Percentiles rank a stretch among this genome's conserved stretches.
These are phyloP conservation scores for Exophiala spinifera DNA, from an alignment of 2,329 filamentous ascomycete genomes.

Conservation along the genomic window DNA sequence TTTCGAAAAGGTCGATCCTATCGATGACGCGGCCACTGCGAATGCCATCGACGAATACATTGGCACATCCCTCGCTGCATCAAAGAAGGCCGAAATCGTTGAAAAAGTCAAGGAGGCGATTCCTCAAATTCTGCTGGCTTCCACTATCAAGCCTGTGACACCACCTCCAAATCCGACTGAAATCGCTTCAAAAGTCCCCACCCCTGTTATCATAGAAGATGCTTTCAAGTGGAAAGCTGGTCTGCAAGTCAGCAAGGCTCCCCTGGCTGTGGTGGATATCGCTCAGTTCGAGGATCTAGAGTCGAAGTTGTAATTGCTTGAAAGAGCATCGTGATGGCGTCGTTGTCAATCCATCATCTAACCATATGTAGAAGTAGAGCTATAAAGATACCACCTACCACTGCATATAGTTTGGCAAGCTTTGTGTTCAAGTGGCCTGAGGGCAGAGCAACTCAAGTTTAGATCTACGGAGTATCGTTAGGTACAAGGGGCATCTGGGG, in stretches of 20 bases:
- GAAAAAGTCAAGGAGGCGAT: conserved; percentile 51
- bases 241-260: conserved; percentile 68
- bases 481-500: too few species aligned
- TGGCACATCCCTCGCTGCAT: conserved; percentile 47
- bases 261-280: conserved; percentile 69
- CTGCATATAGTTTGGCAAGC: background rate
- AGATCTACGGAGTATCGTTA: too few species aligned
- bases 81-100: conserved; percentile 49
- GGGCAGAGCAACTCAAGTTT: too few species aligned
- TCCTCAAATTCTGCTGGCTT: conserved; percentile 41
- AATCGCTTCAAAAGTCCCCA: conserved; percentile 46
- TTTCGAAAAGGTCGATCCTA: conserved; percentile 47
- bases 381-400: background rate
- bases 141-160: conserved; percentile 42
- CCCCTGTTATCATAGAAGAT: conserved; percentile 64
- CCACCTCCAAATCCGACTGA: conserved; percentile 34
- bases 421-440: too few species aligned
- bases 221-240: conserved; percentile 76
- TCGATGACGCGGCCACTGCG: conserved; percentile 51
- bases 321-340: conserved; percentile 14
- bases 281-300: conserved; percentile 83
- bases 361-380: background rate
- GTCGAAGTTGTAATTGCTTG: conserved; percentile 64
- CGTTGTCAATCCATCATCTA: conserved; percentile 8
- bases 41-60: conserved; percentile 51